These are phyloP conservation scores for Jaminaea rosea DNA, from an alignment of 1,284 basidiomycete genomes.

Conservation along the genomic window DNA sequence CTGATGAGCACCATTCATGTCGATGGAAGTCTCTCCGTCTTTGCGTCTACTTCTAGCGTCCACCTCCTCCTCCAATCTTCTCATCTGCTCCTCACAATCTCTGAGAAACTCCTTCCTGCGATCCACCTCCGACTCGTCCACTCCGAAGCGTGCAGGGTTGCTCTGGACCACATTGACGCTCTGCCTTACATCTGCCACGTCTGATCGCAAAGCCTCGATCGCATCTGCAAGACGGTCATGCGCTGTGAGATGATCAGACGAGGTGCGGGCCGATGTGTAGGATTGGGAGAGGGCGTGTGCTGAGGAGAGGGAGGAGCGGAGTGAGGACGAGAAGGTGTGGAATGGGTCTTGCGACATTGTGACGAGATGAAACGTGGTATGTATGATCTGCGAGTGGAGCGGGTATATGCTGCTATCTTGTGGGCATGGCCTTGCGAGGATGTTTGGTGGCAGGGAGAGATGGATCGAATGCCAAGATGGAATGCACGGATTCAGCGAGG, in stretches of 20 bases:
- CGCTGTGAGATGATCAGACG: conserved; percentile 9
- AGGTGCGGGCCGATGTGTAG: conserved; percentile 14
- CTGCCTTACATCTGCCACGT: conserved; percentile 38
- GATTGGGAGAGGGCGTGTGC: conserved; percentile 19
- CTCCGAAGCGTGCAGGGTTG: conserved; percentile 36
- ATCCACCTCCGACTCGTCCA: conserved; percentile 24
- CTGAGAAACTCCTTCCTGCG: conserved; percentile 23
- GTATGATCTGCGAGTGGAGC: neutral
- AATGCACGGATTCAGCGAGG: neutral
- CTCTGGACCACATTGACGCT: conserved; percentile 34
- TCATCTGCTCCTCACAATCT: conserved; percentile 26
- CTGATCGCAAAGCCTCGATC: conserved; percentile 30
- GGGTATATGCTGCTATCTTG: neutral
- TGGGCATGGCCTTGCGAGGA: neutral
- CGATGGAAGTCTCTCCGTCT: conserved; percentile 13
- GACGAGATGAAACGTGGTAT: neutral
- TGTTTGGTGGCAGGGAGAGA: neutral
- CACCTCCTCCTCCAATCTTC: conserved; percentile 12
- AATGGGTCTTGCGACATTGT: conserved; percentile 41
- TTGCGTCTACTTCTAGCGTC: neutral
- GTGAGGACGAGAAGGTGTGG: conserved; percentile 39
- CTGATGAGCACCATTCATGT: conserved; percentile 11
- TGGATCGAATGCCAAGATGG: neutral
- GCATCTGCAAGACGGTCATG: conserved; percentile 25
- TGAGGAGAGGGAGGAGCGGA: conserved; percentile 24